A percentile compares a stretch with the other conserved stretches of the same genome.
Conservation (phyloP, 2,329 filamentous ascomycete species). For the Achaetomium macrosporum region DNA sequence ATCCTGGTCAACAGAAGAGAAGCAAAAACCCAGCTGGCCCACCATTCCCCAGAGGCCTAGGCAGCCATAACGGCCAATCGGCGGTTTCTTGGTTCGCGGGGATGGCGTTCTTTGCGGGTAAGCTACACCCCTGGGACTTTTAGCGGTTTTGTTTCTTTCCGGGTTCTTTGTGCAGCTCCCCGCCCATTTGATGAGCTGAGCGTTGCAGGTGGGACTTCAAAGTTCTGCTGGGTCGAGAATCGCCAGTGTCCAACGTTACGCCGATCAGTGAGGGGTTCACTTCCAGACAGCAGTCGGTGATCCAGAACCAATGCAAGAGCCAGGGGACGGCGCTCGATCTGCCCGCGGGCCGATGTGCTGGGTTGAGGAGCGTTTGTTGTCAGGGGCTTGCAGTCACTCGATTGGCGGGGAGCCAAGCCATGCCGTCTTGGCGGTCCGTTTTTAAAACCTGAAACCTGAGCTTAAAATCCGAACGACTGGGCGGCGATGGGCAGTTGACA, state of each 20-base stretch:
- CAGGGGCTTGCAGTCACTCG: conserved; percentile 9
- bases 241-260: background rate
- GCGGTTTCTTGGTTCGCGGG: background rate
- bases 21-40: background rate
- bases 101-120: background rate
- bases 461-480: conserved; percentile 1
- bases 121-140: background rate
- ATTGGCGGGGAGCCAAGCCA: conserved; percentile 15
- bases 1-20: conserved; percentile 1
- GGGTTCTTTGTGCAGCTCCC: background rate
- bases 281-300: background rate
- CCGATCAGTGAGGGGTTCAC: conserved; percentile 8
- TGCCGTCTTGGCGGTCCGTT: conserved; percentile 7
- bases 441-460: conserved; percentile 15
- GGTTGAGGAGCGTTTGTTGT: background rate
- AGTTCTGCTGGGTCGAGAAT: background rate
- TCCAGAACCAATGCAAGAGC: conserved; percentile 10
- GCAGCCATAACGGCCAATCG: conserved; percentile 1
- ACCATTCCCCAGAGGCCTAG: background rate
- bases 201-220: conserved; percentile 3
- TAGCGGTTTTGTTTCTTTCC: conserved; percentile 5
- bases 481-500: background rate
- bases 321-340: background rate
- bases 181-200: background rate
- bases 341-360: background rate